A percentile compares a stretch with the other conserved stretches of the same genome.
These are phyloP conservation scores for Talaromyces sp. DNA, from an alignment of 2,329 filamentous ascomycete species.

Conservation along the genomic window DNA sequence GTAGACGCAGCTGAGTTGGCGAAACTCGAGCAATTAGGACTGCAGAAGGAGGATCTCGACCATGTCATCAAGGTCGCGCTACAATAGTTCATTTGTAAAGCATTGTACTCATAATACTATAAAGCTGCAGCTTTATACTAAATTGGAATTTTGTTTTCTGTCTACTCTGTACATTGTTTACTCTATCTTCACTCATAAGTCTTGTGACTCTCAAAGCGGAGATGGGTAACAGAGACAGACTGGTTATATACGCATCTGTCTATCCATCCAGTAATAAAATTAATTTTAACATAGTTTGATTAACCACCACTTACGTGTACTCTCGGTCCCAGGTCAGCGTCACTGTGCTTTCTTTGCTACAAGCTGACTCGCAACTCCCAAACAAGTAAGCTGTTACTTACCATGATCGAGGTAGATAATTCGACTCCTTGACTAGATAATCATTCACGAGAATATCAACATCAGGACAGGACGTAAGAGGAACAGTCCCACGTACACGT, in stretches of 20 bases:
- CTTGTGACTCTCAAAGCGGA: background rate
- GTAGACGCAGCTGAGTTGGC: background rate
- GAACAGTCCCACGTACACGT: too few relatives aligned
- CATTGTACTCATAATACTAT: too few relatives aligned
- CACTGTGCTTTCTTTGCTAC: too few relatives aligned
- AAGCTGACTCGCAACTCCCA: too few relatives aligned
- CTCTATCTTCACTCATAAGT: background rate
- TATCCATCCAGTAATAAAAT: background rate
- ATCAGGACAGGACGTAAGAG: too few relatives aligned
- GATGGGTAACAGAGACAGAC: background rate
- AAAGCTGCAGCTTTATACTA: background rate
- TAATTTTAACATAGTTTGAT: background rate
- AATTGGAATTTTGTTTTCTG: background rate
- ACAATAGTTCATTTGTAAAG: background rate
- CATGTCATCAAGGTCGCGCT: background rate
- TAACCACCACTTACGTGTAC: too few relatives aligned
- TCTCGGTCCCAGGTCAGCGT: too few relatives aligned
- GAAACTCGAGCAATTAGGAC: background rate
- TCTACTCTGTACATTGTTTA: background rate
- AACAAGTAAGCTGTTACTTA: too few relatives aligned
- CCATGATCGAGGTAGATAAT: too few relatives aligned
- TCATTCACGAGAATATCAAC: too few relatives aligned
- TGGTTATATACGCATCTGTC: background rate
- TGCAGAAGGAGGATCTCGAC: background rate
- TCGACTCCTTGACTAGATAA: too few relatives aligned